Base-by-base conservation (phyloP, 257 asterid genomes). In the Salvia miltiorrhiza region DNA sequence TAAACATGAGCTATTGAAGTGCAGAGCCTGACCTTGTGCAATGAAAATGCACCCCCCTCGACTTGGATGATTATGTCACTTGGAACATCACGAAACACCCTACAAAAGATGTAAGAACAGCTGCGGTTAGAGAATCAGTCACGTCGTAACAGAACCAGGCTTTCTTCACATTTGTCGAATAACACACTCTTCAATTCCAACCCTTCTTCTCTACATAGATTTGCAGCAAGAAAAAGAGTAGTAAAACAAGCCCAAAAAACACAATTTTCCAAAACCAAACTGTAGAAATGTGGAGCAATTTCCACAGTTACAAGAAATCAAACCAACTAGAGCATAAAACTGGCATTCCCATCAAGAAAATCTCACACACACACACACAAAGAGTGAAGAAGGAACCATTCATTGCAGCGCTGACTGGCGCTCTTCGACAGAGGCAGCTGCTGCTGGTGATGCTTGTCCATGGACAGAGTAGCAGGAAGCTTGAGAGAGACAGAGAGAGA, bases 21-120 rank as follows among this genome's bases (percentile, higher is more conserved):
- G n/a, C n/a, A n/a, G n/a, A 30, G 35, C 7, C 35, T 30, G 35
- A 30, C 35, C 35, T 94, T 91, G 61, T 94, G 99, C 83, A 94
- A 74, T 19, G 93, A 77, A 80, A 94, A 91, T 40, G 85, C 77
- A 44, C 79, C 84, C 5, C 97, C 97, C 33, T 84, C 87, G 9
- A 94, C 97, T 76, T 91, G 90, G 30, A 94, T 87, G 1, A 83
- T 77, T 73, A 94, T 87, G 73, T 94, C 99, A 69, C 97, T 91
- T 5, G 97, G 97, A 72, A 94, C 97, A 68, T 94, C 99, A 72
- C 83, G 88, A 79, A 89, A 94, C 55, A 85, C 95, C 98, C 98
- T 91, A 77, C 43, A 45, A 67, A 72, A 63, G 53, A 52, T 59
- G 74, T 48, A 52, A 67, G 52, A 52, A 49, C 26, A 75, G 74